Conservation (phyloP, 805 yeast genomes). For the Pichia californica region DNA sequence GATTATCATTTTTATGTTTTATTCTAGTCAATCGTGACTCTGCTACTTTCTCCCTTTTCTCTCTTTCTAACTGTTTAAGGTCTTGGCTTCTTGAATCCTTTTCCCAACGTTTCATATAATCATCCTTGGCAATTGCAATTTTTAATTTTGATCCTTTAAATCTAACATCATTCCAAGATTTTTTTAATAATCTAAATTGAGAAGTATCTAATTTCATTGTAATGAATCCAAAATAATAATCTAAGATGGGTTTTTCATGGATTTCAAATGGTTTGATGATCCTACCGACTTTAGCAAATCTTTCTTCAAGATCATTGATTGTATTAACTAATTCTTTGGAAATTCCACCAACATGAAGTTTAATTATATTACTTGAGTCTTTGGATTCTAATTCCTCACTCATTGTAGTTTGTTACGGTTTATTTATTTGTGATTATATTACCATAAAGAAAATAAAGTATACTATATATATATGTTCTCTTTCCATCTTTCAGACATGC, state of each 20-base stretch:
- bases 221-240: constrained; percentile 58
- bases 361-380: background rate
- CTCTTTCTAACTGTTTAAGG: constrained; percentile 21
- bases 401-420: no score
- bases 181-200: constrained; percentile 43
- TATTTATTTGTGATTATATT: no score
- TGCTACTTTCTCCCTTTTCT: constrained; percentile 30
- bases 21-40: constrained; percentile 35
- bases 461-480: no score
- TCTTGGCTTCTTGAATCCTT: constrained; percentile 40
- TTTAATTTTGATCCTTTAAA: constrained; percentile 68
- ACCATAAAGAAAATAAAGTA: no score
- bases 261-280: constrained; percentile 41
- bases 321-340: constrained; percentile 45
- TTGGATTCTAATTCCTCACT: background rate
- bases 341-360: constrained; percentile 62
- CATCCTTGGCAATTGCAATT: constrained; percentile 57
- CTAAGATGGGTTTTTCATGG: constrained; percentile 49
- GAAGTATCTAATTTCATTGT: constrained; percentile 47
- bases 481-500: no score
- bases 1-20: constrained; percentile 37
- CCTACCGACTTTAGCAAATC: constrained; percentile 61
- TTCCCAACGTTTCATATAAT: constrained; percentile 41
- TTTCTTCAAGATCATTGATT: constrained; percentile 39
- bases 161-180: constrained; percentile 59